Evolutionary conservation across 305 asterid genomes (phyloP).

Genomic region (Solanum aculeatissimum): DNA sequence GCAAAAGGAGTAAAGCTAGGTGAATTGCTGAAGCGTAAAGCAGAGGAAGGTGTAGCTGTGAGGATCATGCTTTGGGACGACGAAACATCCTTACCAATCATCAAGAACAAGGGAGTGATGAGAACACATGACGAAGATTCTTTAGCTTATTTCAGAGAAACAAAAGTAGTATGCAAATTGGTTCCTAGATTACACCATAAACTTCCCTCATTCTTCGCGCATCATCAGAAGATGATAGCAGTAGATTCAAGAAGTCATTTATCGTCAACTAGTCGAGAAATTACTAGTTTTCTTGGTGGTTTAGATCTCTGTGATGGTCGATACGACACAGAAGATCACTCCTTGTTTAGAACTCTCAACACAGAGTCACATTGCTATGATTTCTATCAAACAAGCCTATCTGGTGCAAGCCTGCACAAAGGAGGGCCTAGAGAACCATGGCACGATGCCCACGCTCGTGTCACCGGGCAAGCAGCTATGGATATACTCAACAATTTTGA

Average conservation of each 20-base stretch:
- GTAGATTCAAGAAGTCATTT: slow-evolving; percentile 38
- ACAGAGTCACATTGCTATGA: slow-evolving; percentile 64
- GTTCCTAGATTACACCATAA: slow-evolving; percentile 66
- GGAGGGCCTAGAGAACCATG: slow-evolving; percentile 98
- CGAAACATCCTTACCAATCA: slow-evolving; percentile 67
- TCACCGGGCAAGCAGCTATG: slow-evolving; percentile 60
- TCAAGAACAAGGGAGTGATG: slow-evolving; percentile 84
- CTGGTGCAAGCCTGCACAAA: slow-evolving; percentile 69
- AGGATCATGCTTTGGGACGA: slow-evolving; percentile 85
- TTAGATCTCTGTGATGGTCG: slow-evolving; percentile 83
- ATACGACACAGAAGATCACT: slow-evolving; percentile 74
- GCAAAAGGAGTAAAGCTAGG: slow-evolving; percentile 83
- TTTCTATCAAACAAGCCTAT: slow-evolving; percentile 75
- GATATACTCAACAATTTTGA: slow-evolving; percentile 72
- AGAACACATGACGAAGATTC: slow-evolving; percentile 73
- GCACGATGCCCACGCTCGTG: slow-evolving; percentile 81
- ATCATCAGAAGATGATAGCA: slow-evolving; percentile 66
- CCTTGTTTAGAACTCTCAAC: slow-evolving; percentile 63
- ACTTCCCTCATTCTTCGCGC: slow-evolving; percentile 69
- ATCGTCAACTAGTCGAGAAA: slow-evolving; percentile 51
- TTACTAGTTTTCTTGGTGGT: slow-evolving; percentile 74
- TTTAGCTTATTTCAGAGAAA: slow-evolving; percentile 54
- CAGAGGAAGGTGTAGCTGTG: slow-evolving; percentile 81
- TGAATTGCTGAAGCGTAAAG: slow-evolving; percentile 61
- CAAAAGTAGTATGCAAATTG: slow-evolving; percentile 57